Evolutionary conservation across 768 basidiomycete genomes (phyloP).

Genomic region (Tricholoma terreum): DNA sequence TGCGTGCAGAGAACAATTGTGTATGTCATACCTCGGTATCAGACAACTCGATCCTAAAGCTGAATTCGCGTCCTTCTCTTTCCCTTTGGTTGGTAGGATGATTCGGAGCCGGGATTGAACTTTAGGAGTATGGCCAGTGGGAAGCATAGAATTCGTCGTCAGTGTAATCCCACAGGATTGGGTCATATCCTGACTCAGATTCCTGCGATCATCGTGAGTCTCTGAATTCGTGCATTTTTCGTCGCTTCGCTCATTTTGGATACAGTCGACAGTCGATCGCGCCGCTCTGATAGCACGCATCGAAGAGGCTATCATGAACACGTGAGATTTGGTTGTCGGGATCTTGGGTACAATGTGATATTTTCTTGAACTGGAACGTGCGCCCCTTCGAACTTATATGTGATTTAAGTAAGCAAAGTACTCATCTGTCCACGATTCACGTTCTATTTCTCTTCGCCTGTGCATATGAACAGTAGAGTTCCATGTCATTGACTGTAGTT

Average conservation of each 20-base stretch:
- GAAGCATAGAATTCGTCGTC: constrained; percentile 15
- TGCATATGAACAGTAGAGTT: too few species aligned
- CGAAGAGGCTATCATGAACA: background rate
- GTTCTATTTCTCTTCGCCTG: too few species aligned
- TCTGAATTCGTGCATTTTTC: background rate
- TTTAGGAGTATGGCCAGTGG: constrained; percentile 14
- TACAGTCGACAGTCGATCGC: background rate
- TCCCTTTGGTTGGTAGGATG: background rate
- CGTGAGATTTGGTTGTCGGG: background rate
- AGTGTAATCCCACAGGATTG: constrained; percentile 30
- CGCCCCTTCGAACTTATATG: background rate
- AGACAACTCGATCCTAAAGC: background rate
- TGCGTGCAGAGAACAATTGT: constrained; percentile 43
- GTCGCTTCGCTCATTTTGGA: background rate
- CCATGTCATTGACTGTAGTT: too few species aligned
- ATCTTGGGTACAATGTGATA: background rate
- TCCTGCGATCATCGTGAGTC: constrained; percentile 4
- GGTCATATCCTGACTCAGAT: constrained; percentile 25
- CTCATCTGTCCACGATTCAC: too few species aligned
- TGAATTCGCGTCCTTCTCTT: background rate
- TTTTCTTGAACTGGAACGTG: background rate
- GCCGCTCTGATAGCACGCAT: background rate
- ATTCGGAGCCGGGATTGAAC: constrained; percentile 20
- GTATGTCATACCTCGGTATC: constrained; percentile 27
- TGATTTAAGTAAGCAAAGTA: background rate